Evolutionary conservation across 257 asterid species (phyloP).

Genomic region (Ehretia macrophylla): DNA sequence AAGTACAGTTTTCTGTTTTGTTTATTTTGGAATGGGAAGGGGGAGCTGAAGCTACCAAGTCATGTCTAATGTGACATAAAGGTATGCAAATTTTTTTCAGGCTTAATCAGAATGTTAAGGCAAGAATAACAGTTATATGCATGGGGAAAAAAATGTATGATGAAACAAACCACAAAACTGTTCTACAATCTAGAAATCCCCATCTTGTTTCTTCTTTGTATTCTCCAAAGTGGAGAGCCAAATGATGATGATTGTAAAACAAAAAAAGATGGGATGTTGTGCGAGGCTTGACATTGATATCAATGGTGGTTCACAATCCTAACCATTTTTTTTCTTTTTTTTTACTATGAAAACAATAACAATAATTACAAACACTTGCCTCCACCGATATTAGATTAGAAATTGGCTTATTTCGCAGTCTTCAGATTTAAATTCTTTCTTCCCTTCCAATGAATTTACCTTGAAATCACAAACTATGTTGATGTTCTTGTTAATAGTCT

Average conservation of each 20-base stretch:
- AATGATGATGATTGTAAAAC: neutral
- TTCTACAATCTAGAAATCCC: conserved; percentile 2
- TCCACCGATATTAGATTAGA: conserved; percentile 2
- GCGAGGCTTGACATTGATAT: no score
- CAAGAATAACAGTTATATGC: no score
- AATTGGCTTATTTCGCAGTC: conserved; percentile 37
- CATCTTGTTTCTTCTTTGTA: neutral
- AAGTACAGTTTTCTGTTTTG: no score
- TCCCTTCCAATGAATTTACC: conserved; percentile 32
- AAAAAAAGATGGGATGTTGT: no score
- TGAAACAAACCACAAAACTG: no score
- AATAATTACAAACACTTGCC: neutral
- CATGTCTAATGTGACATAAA: no score
- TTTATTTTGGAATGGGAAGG: no score
- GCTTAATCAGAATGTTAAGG: no score
- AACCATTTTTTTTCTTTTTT: no score
- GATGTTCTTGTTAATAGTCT: conserved; percentile 17
- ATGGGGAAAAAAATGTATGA: no score
- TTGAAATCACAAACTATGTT: conserved; percentile 40
- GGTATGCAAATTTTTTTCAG: no score
- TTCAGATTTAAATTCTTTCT: conserved; percentile 28
- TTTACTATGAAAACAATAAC: neutral
- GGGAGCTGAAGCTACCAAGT: no score
- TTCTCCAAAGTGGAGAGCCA: neutral
- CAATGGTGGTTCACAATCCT: neutral